Conservation (phyloP, 2,329 filamentous ascomycete genomes). For the Beauveria sp. region DNA sequence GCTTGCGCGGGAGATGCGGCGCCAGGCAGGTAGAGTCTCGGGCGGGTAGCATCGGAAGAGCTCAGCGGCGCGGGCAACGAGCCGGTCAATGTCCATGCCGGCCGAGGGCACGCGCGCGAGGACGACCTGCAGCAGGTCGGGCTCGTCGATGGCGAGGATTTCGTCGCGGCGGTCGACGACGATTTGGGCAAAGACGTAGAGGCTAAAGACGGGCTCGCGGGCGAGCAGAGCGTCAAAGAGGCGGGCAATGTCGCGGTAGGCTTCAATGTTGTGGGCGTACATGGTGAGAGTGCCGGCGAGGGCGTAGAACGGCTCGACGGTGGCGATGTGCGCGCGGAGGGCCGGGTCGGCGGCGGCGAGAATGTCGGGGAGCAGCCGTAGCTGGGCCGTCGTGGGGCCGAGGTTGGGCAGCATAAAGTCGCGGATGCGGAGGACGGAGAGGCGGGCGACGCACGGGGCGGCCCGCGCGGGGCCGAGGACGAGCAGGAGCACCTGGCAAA, state of each 20-base stretch:
- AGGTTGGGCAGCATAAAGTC: conserved; percentile 96
- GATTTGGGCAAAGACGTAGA: conserved; percentile 90
- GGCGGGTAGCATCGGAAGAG: conserved; percentile 66
- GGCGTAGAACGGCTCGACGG: conserved; percentile 82
- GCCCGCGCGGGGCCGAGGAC: conserved; percentile 63
- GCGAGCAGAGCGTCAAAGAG: conserved; percentile 90
- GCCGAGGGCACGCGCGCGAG: conserved; percentile 73
- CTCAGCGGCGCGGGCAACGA: conserved; percentile 58
- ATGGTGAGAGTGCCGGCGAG: conserved; percentile 89
- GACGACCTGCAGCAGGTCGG: conserved; percentile 85
- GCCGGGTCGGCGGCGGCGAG: conserved; percentile 62
- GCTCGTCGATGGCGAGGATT: conserved; percentile 84
- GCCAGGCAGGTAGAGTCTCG: conserved; percentile 63
- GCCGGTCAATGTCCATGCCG: conserved; percentile 68
- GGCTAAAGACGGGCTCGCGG: conserved; percentile 74
- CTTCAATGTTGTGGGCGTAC: conserved; percentile 92
- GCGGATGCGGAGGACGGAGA: conserved; percentile 83
- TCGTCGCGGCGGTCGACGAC: conserved; percentile 73
- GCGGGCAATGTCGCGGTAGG: conserved; percentile 79
- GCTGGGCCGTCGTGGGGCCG: conserved; percentile 70
- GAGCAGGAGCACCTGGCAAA: conserved; percentile 88
- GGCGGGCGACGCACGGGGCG: conserved; percentile 60
- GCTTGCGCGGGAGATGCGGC: conserved; percentile 62
- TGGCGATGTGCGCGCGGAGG: conserved; percentile 67
- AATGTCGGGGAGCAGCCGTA: conserved; percentile 80